Evolutionary conservation across 306 rosid genomes (phyloP), one percentile per base, ranked within the genome.

Genomic region (Cicer arietinum): DNA sequence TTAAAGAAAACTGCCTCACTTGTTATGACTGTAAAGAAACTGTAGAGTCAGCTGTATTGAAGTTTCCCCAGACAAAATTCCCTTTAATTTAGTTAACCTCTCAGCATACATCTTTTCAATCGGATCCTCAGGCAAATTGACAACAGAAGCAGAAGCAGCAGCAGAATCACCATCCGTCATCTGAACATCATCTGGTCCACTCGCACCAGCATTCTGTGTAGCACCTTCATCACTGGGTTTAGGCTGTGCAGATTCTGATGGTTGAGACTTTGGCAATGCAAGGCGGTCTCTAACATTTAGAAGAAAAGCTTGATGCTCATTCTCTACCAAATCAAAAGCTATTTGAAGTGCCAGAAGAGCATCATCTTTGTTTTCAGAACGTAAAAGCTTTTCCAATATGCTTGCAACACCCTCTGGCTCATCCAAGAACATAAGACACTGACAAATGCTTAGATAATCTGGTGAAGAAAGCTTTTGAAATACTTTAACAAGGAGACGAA

Each of bases 301-400:
- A 71, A 91, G 94, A 89, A 94, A 94, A 51, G 97, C 95, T 79
- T 94, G 98, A 82, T 91, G 96, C 84, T 94, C 98, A 70, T 94
- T 94, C 87, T 94, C 98, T 7, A 91, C 89, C 50, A 94, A 89
- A 83, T 94, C 97, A 86, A 94, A 94, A 59, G 98, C 98, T 69
- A 94, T 89, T 88, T 94, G 97, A 81, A 87, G 90, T 74, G 95
- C 93, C 87, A 91, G 75, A 73, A 94, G 97, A n/a, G 96, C 87
- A 70, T 94, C 96, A 46, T 94, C 97, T 79, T 90, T 90, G 85
- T 87, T 89, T 79, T 94, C 97, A 52, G 98, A 91, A 37, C 86
- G 90, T 66, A 94, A 81, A 76, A 94, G 98, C 75, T 85, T 94
- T 78, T 90, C 98, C 80, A 94, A 83, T 84, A 90, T 90, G 86